Percentiles rank a stretch among this genome's conserved stretches.
Evolutionary conservation across 2,329 filamentous ascomycete species (phyloP).

Genomic region (Neofusicoccum umdonicola): DNA sequence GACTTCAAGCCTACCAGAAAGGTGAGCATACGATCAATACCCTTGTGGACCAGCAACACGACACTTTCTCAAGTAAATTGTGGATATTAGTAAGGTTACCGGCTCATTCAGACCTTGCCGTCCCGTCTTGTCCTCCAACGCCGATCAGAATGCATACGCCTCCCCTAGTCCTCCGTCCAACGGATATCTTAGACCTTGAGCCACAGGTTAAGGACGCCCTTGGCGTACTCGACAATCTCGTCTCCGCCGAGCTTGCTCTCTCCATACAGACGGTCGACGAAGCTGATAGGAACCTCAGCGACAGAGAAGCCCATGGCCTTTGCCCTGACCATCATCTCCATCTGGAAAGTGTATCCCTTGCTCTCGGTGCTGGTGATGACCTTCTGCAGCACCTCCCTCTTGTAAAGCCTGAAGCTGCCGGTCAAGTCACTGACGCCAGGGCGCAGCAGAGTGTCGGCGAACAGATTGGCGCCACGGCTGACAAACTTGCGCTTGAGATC

Average conservation of each 20-base stretch:
- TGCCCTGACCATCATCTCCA: constrained; percentile 98
- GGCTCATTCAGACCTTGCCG: constrained; percentile 6
- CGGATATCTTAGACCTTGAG: constrained; percentile 43
- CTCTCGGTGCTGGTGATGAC: constrained; percentile 88
- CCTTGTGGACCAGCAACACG: not conserved
- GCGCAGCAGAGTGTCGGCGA: constrained; percentile 89
- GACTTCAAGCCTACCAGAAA: too few relatives aligned
- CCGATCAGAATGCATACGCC: constrained; percentile 8
- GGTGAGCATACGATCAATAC: too few relatives aligned
- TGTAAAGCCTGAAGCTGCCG: constrained; percentile 92
- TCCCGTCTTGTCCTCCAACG: constrained; percentile 10
- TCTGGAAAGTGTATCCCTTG: constrained; percentile 98
- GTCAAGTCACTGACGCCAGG: constrained; percentile 95
- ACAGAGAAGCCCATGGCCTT: constrained; percentile 95
- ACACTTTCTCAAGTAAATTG: not conserved
- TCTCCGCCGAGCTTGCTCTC: constrained; percentile 92
- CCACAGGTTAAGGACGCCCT: constrained; percentile 55
- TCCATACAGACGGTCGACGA: constrained; percentile 92
- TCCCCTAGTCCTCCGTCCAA: not conserved
- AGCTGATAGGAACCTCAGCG: constrained; percentile 92
- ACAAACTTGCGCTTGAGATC: constrained; percentile 79
- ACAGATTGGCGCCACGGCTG: constrained; percentile 84
- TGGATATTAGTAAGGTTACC: constrained; percentile 13
- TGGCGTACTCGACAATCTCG: constrained; percentile 95
- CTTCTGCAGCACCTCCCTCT: constrained; percentile 82